These are phyloP conservation scores for Ochetophila trinervis DNA, from an alignment of 306 rosid genomes.

Conservation along the genomic window DNA sequence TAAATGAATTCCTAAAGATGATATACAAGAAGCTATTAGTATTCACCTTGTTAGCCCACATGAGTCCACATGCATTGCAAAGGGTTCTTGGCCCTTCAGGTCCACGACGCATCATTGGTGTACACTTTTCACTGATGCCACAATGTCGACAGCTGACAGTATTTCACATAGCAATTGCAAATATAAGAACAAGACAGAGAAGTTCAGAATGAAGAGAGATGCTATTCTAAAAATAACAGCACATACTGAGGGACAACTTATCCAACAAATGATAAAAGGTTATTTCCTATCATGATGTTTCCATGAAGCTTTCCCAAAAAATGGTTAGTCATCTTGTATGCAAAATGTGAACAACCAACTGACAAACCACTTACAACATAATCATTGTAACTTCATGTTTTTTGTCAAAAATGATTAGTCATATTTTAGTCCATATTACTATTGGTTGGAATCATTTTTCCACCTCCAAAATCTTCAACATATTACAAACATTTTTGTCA, in stretches of 20 bases:
- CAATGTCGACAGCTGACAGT: constrained; percentile 66
- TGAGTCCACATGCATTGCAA: constrained; percentile 84
- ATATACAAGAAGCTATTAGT: constrained; percentile 1
- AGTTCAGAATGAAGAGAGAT: constrained; percentile 7
- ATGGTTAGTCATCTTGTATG: no score
- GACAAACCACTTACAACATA: no score
- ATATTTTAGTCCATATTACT: no score
- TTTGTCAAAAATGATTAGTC: no score
- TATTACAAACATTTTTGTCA: background rate
- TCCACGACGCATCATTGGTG: constrained; percentile 86
- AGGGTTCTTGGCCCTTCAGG: constrained; percentile 85
- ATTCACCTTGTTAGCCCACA: constrained; percentile 87
- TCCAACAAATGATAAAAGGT: no score
- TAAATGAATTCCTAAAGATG: background rate
- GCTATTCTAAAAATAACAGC: background rate
- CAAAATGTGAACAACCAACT: no score
- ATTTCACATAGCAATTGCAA: constrained; percentile 18
- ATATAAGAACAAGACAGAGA: background rate
- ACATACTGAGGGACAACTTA: no score
- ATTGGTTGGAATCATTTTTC: no score
- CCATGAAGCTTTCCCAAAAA: no score
- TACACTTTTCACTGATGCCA: constrained; percentile 63
- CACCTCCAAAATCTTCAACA: no score
- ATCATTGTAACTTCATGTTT: no score
- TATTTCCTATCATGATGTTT: no score